Conservation (phyloP, 208 protist species). For the Wallacemonas sp. region DNA sequence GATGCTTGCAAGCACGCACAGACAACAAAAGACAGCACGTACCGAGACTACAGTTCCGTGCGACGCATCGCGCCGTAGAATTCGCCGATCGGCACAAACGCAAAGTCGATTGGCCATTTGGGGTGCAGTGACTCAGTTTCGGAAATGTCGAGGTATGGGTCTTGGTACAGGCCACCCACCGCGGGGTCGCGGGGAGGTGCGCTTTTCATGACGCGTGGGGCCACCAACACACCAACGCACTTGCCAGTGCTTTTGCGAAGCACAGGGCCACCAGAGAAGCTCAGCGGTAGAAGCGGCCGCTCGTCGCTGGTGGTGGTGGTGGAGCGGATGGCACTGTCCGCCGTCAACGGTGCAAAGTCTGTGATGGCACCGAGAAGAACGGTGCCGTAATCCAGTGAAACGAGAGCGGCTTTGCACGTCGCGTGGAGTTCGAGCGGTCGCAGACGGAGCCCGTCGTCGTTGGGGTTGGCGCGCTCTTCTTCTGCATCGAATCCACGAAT, state of each 20-base stretch:
- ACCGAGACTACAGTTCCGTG: constrained; percentile 48
- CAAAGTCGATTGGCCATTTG: constrained; percentile 54
- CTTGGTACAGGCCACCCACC: constrained; percentile 44
- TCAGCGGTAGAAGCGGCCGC: constrained; percentile 40
- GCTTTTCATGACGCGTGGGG: constrained; percentile 48
- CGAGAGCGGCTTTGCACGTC: constrained; percentile 63
- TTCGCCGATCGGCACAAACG: constrained; percentile 79
- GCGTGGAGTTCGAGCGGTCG: constrained; percentile 34
- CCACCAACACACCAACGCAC: constrained; percentile 85
- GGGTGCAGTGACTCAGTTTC: constrained; percentile 54
- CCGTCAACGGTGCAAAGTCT: neutral
- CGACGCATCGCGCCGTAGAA: constrained; percentile 67
- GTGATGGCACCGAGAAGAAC: constrained; percentile 65
- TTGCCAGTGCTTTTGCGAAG: constrained; percentile 69
- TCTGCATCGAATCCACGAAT: constrained; percentile 50
- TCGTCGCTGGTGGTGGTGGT: neutral
- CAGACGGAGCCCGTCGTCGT: constrained; percentile 70
- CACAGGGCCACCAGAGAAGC: constrained; percentile 87
- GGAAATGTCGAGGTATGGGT: constrained; percentile 80
- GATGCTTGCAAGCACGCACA: too few species aligned
- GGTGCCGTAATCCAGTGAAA: constrained; percentile 85
- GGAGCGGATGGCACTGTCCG: neutral
- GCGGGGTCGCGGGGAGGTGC: constrained; percentile 52
- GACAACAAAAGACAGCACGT: neutral
- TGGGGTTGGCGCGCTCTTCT: constrained; percentile 81